Conservation (phyloP, 2,329 filamentous ascomycete genomes). For the Paracorniculantispora psalliotae region DNA sequence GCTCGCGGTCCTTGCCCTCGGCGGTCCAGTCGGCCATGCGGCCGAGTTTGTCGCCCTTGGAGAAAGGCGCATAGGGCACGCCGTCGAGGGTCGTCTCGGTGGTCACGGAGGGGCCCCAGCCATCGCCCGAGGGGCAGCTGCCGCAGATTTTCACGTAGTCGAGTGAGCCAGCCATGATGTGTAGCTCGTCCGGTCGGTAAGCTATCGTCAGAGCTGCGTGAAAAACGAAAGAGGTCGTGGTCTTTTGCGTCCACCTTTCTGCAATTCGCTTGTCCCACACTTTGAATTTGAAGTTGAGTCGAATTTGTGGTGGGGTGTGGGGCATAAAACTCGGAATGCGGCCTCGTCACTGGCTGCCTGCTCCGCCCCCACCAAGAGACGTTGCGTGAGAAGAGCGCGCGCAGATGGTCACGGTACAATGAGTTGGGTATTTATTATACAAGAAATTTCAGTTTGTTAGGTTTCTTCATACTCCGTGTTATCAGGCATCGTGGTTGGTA, state of each 20-base stretch:
- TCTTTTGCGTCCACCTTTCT: conserved; percentile 6
- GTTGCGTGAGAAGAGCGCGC: neutral
- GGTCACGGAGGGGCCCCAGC: conserved; percentile 83
- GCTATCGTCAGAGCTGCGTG: conserved; percentile 8
- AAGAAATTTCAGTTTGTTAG: neutral
- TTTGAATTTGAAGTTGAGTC: conserved; percentile 21
- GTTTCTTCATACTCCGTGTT: neutral
- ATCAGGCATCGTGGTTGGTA: no score
- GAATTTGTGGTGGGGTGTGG: conserved; percentile 42
- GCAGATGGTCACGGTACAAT: neutral
- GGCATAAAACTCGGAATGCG: conserved; percentile 16
- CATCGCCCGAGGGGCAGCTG: conserved; percentile 67
- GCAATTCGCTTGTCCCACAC: conserved; percentile 15
- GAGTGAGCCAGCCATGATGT: conserved; percentile 49
- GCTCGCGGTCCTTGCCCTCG: conserved; percentile 80
- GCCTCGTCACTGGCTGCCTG: conserved; percentile 9
- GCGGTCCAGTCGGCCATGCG: conserved; percentile 98
- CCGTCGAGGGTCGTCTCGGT: conserved; percentile 86
- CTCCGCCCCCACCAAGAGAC: conserved; percentile 3
- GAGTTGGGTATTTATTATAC: neutral
- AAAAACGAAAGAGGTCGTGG: conserved; percentile 16
- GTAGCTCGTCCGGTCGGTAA: conserved; percentile 4
- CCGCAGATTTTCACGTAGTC: conserved; percentile 60
- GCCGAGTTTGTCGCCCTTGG: conserved; percentile 96
- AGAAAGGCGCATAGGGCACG: conserved; percentile 96